phyloP scores from a whole-genome alignment of 2,329 filamentous ascomycete genomes.

The Fusarium phyllophilum region DNA sequence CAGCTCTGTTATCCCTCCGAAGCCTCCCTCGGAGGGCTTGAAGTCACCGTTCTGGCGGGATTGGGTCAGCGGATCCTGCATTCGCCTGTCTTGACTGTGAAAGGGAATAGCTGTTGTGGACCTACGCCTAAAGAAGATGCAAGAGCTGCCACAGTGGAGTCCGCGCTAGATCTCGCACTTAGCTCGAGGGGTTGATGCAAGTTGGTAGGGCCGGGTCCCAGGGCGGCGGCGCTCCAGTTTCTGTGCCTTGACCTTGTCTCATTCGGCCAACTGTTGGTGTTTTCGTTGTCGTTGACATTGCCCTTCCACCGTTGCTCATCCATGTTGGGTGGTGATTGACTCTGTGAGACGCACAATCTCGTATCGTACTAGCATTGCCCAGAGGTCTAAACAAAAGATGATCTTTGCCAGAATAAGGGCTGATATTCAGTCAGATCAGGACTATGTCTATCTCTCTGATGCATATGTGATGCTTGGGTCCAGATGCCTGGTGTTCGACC shows the following conservation, averaged over 20 bases:
- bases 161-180: slow-evolving; percentile 32
- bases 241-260: slow-evolving; percentile 10
- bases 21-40: slow-evolving; percentile 35
- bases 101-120: slow-evolving; percentile 31
- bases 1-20: slow-evolving; percentile 37
- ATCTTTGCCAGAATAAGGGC: slow-evolving; percentile 1
- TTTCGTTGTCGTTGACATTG: slow-evolving; percentile 19
- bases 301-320: slow-evolving; percentile 20
- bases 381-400: slow-evolving; percentile 1
- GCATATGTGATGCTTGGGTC: background rate
- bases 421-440: slow-evolving; percentile 1
- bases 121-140: slow-evolving; percentile 29
- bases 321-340: slow-evolving; percentile 14
- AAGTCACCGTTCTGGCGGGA: slow-evolving; percentile 35
- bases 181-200: slow-evolving; percentile 42
- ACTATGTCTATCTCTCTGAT: background rate
- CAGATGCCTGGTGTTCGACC: background rate
- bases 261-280: slow-evolving; percentile 25
- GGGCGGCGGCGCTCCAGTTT: slow-evolving; percentile 28
- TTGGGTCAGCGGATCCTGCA: slow-evolving; percentile 22
- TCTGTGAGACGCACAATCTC: slow-evolving; percentile 4
- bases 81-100: slow-evolving; percentile 26
- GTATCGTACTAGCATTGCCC: slow-evolving; percentile 5
- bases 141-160: slow-evolving; percentile 33
- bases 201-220: slow-evolving; percentile 39